Percentiles rank a stretch among this genome's conserved stretches.
These are phyloP conservation scores for Collybiopsis luxurians DNA, from an alignment of 768 basidiomycete species.

Conservation along the genomic window DNA sequence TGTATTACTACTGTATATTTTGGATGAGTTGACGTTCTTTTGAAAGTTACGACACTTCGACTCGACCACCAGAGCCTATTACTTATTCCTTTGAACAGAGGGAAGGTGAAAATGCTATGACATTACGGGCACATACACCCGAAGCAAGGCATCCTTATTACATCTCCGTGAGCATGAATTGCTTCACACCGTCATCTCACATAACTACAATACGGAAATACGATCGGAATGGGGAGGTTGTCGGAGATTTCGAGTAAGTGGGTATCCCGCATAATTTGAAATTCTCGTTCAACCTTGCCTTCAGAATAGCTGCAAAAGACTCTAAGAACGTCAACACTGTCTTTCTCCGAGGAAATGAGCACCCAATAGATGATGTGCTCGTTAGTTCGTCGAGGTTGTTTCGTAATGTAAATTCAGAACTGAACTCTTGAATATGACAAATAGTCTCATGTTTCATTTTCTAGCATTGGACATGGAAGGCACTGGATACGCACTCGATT, in stretches of 20 bases:
- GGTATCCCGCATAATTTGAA: not conserved
- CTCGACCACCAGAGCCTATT: conserved; percentile 26
- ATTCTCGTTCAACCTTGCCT: not conserved
- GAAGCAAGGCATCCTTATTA: conserved; percentile 36
- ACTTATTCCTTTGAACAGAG: conserved; percentile 38
- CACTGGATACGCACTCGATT: conserved; percentile 19
- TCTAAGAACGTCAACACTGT: conserved; percentile 29
- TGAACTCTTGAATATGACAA: not conserved
- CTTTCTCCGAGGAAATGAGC: conserved; percentile 35
- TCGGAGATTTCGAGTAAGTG: conserved; percentile 49
- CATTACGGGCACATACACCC: conserved; percentile 21
- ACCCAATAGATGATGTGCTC: conserved; percentile 32
- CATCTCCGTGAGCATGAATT: conserved; percentile 46
- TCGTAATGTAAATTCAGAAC: conserved; percentile 23
- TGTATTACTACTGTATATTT: not conserved
- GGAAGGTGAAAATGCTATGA: conserved; percentile 36
- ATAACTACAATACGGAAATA: conserved; percentile 41
- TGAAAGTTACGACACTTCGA: conserved; percentile 24
- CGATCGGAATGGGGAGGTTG: conserved; percentile 38
- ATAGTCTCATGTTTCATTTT: not conserved
- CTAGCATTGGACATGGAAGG: conserved; percentile 36
- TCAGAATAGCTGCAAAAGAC: conserved; percentile 28
- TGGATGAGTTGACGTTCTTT: not conserved
- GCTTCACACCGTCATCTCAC: conserved; percentile 47
- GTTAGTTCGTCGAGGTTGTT: conserved; percentile 31